Evolutionary conservation across 148 eudicot species (phyloP).

Genomic region (Dysphania ambrosioides): DNA sequence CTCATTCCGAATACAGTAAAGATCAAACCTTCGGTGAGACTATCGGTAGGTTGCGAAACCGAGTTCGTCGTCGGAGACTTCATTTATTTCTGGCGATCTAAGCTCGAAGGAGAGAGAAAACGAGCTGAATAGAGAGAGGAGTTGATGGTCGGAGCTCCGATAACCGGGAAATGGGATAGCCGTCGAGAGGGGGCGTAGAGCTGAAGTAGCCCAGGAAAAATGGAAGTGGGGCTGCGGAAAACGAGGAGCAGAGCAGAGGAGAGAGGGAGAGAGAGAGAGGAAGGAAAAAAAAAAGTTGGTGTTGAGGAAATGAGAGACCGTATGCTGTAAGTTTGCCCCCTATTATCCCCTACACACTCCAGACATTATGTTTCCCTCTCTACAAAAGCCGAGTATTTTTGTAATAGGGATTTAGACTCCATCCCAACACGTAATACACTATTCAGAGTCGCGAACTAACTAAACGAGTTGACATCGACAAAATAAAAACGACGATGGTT

Average conservation of each 20-base stretch:
- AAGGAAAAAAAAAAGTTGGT: neutral
- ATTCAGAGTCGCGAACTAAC: too few species aligned
- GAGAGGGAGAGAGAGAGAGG: slow-evolving; percentile 2
- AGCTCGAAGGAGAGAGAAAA: slow-evolving; percentile 1
- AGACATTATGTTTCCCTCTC: too few species aligned
- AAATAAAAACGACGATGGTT: too few species aligned
- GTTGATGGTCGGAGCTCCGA: slow-evolving; percentile 14
- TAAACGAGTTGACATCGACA: too few species aligned
- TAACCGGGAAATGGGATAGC: slow-evolving; percentile 24
- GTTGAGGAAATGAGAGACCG: slow-evolving; percentile 50
- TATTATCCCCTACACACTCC: slow-evolving; percentile 39
- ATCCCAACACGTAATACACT: too few species aligned
- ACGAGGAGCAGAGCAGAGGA: too few species aligned
- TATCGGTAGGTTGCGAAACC: slow-evolving; percentile 33
- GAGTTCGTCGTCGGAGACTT: slow-evolving; percentile 49
- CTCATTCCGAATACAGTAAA: neutral
- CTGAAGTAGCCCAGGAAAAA: slow-evolving; percentile 11
- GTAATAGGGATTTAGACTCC: too few species aligned
- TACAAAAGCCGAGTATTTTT: too few species aligned
- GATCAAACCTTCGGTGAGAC: slow-evolving; percentile 58
- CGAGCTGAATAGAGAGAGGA: neutral
- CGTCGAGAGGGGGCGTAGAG: slow-evolving; percentile 36
- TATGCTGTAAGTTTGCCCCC: slow-evolving; percentile 58
- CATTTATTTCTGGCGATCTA: slow-evolving; percentile 33
- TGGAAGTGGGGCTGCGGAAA: neutral